Evolutionary conservation across 305 asterid genomes (phyloP), one percentile per base, ranked within the genome.

Genomic region (Fraxinus ornus): DNA sequence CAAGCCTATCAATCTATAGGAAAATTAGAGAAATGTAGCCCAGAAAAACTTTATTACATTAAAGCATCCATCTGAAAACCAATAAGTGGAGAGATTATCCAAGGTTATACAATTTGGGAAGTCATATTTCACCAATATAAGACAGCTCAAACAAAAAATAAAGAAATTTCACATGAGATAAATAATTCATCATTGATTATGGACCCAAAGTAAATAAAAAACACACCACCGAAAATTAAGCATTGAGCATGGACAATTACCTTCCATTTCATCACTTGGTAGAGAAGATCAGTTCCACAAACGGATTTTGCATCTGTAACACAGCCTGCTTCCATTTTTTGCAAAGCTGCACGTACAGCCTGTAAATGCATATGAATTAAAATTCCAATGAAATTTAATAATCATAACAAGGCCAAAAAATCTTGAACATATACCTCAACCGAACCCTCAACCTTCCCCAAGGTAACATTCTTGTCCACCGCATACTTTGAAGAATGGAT

Each of bases 271-370:
- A 64, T 76, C 78, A 93, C 87, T 90, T 94, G 98, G 81, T 78
- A 37, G 74, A 94, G 93, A 85, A 92, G 91, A 73, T 87, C 91
- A 37, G 92, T 89, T 83, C 89, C 93, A 81, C 98, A 94, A 75
- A 94, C 92, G 28, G 91, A 89, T 88, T 90, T 91, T 83, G 99
- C 99, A 87, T 94, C 98, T 87, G 88, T 91, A 79, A 92, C 82
- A 82, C 82, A 87, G 82, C 98, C 94, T 22, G 97, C 97, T 30
- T 79, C 94, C 83, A 95, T 66, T 86, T 86, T 93, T 44, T 86
- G 90, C 80, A 90, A 78, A 74, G 98, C 99, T 68, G 94, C 92
- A 76, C 83, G 91, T 60, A 94, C 77, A 76, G 97, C 93, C 98
- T 95, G 88, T 87, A 89, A 24, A 78, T 60, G 83, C 47, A 75